Evolutionary conservation across 768 basidiomycete genomes (phyloP), one percentile per base, ranked within the genome.

Genomic region (Lactarius sp.): DNA sequence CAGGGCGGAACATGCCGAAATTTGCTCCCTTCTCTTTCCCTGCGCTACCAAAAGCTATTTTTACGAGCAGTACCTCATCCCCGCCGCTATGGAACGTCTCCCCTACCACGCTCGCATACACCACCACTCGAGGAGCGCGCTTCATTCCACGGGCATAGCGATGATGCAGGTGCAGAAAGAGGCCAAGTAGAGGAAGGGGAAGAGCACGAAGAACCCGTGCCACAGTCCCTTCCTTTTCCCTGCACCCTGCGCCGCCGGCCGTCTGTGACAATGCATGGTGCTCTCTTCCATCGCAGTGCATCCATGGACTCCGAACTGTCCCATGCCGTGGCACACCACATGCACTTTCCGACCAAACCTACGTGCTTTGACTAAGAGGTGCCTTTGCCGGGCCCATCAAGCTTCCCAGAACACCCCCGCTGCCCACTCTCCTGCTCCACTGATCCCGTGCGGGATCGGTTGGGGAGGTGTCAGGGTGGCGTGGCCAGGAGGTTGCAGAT

Each of bases 251-350:
- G 73, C 46, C 76, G 75, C 33, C 75, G 74, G n/a, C 74, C 75
- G 8, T 83, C 83, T 3, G 69, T 80, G 0, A 85, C 84, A 1
- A 92, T 92, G 90, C 90, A 90, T 22, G 90, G 90, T 10, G 82
- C 90, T 1, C 81, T 92, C 13, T 89, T 85, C 70, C 83, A 88
- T 5, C 84, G 88, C 10, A 89, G 90, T 0, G 80, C 83, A 0
- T 88, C 88, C 12, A 60, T 60, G 59, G 59, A 20, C n/a, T 75
- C 84, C 13, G 75, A 84, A 36, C 83, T 85, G 18, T 13, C 44
- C 36, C 27, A 50, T 13, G 46, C 44, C 37, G 69, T 70, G 27
- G n/a, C n/a, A n/a, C n/a, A n/a, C n/a, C n/a, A n/a, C n/a, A n/a
- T n/a, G n/a, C n/a, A n/a, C n/a, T n/a, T 81, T 58, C 71, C 75